Base-by-base conservation (phyloP, 2,329 filamentous ascomycete species). In the Albophoma yamanashiensis region DNA sequence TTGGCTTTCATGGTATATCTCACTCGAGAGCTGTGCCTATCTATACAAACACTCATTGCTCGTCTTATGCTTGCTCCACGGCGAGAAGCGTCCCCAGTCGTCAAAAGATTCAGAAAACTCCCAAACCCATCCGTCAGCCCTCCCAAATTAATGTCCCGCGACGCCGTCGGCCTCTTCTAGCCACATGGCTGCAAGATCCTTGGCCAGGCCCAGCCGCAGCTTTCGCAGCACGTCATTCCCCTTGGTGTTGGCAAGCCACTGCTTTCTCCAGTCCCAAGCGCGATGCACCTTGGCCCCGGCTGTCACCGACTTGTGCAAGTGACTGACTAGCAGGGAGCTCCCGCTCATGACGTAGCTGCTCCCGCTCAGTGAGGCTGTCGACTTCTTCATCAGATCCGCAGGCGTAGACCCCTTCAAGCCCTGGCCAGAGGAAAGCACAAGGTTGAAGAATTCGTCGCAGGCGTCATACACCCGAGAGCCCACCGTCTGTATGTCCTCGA, bases 401-500 rank as follows among this genome's bases (percentile, higher is more conserved):
- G 88, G 87, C 20, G 84, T 83, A 0, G 86, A 82, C 1, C 82
- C 83, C 71, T 80, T 84, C 59, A 79, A 74, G 58, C 84, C 86
- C 56, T 86, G 84, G 20, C 83, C 85, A 7, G 89, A 88, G n/a
- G 85, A 78, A 27, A 96, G 76, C 7, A 92, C 89, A 1, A 91
- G 83, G 62, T 83, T 78, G 69, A 96, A 85, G 69, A 92, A 93
- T 67, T 91, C 89, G 64, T 91, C 87, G 69, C 89, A 91, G 31
- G 88, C 86, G 0, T 80, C 76, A 68, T 87, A 91, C 9, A 96
- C 87, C 57, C 88, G 82, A 22, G 84, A 81, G 7, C 86, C 79
- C 20, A 94, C 88, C 0, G 89, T 89, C 71, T 93, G 81, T 20
- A 93, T 76, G 70, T 94, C 90, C 72, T 94, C 90, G 58, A 92